Base-by-base conservation (phyloP, 768 basidiomycete species). In the Tricholoma terreum region DNA sequence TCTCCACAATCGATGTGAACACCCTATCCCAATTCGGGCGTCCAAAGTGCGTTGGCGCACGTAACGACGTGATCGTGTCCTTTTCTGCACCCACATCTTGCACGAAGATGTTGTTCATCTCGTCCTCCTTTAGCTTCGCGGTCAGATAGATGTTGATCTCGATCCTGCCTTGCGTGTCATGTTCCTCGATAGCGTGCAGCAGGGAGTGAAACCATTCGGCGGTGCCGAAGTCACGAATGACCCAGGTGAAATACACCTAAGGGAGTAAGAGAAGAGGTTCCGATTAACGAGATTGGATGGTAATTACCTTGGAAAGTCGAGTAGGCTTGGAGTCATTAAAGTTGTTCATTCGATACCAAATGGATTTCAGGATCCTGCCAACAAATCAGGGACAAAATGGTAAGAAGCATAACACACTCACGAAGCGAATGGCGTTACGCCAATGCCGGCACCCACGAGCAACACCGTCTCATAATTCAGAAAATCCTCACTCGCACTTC, bases 291-390 rank as follows among this genome's bases (percentile, higher is more conserved):
- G 42, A 19, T n/a, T 21, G 3, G 10, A 43, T 5, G 45, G 55
- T 38, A 49, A 36, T 8, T 43, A 84, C 90, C 75, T 98, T 97
- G 50, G 89, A 90, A 38, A 97, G 81, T 49, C 91, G 82, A 1
- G 94, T 95, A 12, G 84, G 83, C 70, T 85, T 87, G 21, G 81
- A 82, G 60, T 78, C 74, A 66, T 88, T 83, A 65, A 93, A 80
- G 73, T 88, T 88, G 75, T 94, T 96, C 89, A 95, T 89, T 56
- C 93, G 89, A 75, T 97, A 98, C 94, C 94, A 95, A 65, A 95
- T 92, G 12, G 89, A 87, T 72, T 95, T 92, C 54, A 92, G 74
- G 63, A 92, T 92, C 51, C 89, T 90, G 61, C 9, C 17, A n/a
- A 57, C 30, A 15, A n/a, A 6, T 58, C 14, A 61, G 33, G 6